A percentile compares a stretch with the other conserved stretches of the same genome.
These are phyloP conservation scores for Clonostachys rosea DNA, from an alignment of 2,329 filamentous ascomycete genomes.

Conservation along the genomic window DNA sequence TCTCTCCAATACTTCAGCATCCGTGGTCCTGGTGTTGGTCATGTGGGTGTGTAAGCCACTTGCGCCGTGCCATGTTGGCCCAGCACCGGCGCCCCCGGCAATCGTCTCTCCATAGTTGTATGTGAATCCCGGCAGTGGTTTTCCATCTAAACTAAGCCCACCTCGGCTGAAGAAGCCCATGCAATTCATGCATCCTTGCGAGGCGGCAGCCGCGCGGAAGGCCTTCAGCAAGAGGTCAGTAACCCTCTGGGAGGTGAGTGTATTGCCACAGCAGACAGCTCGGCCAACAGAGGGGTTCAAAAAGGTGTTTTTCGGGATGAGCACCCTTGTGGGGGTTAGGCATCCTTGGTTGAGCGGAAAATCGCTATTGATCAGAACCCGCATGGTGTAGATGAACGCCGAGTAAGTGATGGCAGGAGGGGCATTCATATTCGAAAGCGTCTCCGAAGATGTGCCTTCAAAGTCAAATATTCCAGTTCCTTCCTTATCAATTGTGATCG, in stretches of 20 bases:
- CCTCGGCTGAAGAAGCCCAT: conserved; percentile 23
- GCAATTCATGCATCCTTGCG: conserved; percentile 22
- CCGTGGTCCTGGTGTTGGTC: conserved; percentile 24
- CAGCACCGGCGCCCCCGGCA: conserved; percentile 25
- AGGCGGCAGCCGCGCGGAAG: conserved; percentile 15
- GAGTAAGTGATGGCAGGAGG: conserved; percentile 29
- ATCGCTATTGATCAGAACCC: conserved; percentile 23
- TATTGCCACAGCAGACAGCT: conserved; percentile 57
- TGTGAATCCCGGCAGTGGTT: conserved; percentile 32
- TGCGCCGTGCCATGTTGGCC: conserved; percentile 16
- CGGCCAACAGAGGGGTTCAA: conserved; percentile 23
- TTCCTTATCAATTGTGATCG: conserved; percentile 19
- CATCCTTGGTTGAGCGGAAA: conserved; percentile 33
- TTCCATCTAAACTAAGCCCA: conserved; percentile 15
- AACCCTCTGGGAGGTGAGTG: conserved; percentile 31
- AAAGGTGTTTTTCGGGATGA: conserved; percentile 20
- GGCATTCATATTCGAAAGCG: conserved; percentile 26
- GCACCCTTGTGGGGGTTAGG: conserved; percentile 22
- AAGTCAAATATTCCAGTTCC: conserved; percentile 29
- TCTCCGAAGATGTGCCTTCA: conserved; percentile 23
- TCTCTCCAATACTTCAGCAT: conserved; percentile 25
- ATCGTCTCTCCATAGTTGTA: conserved; percentile 24
- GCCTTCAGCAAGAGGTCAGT: conserved; percentile 22
- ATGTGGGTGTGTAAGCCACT: conserved; percentile 18
- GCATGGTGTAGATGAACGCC: conserved; percentile 30